Evolutionary conservation across 2,329 filamentous ascomycete genomes (phyloP).

Genomic region (Aspergillus viridinutans): DNA sequence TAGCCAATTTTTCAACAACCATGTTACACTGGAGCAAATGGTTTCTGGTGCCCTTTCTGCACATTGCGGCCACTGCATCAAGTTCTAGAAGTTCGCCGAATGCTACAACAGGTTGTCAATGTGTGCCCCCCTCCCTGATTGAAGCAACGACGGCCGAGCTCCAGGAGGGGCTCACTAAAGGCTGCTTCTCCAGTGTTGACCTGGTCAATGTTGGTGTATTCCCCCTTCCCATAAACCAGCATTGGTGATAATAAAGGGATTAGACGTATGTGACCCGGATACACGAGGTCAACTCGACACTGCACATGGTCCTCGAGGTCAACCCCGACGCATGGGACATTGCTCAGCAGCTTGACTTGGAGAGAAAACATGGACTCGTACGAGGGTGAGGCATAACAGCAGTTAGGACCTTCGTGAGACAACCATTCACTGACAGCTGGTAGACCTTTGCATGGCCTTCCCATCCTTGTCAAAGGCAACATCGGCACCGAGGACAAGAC

Average conservation of each 20-base stretch:
- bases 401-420: background rate
- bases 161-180: conserved; percentile 44
- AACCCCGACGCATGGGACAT: conserved; percentile 53
- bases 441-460: conserved; percentile 60
- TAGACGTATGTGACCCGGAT: conserved; percentile 52
- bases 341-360: conserved; percentile 45
- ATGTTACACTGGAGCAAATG: background rate
- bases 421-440: background rate
- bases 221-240: background rate
- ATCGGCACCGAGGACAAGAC: conserved; percentile 61
- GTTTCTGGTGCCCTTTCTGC: background rate
- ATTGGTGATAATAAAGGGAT: background rate
- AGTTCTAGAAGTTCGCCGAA: background rate
- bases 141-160: conserved; percentile 52
- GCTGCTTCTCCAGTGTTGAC: conserved; percentile 55
- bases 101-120: background rate
- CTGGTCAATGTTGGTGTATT: conserved; percentile 42
- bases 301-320: conserved; percentile 52
- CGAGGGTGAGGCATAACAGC: conserved; percentile 35
- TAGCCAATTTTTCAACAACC: background rate
- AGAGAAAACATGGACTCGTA: conserved; percentile 45
- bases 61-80: background rate
- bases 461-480: conserved; percentile 64
- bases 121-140: conserved; percentile 40
- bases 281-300: conserved; percentile 48